These are phyloP conservation scores for Thraustochytrium sp. DNA, from an alignment of 352 stramenopile species.

Conservation along the genomic window DNA sequence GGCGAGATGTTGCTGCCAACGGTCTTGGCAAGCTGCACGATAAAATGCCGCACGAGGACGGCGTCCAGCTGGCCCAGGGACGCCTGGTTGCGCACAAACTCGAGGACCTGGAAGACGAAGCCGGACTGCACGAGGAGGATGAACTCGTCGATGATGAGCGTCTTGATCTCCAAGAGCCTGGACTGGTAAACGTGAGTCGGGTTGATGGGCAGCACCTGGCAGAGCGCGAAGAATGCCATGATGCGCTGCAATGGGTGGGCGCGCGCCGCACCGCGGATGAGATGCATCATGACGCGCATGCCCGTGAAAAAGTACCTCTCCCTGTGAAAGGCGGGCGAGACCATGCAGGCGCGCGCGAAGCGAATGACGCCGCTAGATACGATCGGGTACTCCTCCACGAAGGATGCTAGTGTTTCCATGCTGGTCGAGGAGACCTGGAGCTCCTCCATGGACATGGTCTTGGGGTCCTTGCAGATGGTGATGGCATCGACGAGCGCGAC, in stretches of 20 bases:
- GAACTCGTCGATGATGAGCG: conserved; percentile 1
- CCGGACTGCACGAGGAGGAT: conserved; percentile 12
- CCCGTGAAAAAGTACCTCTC: conserved; percentile 3
- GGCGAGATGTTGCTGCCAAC: conserved; percentile 1
- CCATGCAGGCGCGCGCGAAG: conserved; percentile 2
- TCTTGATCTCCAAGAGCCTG: conserved; percentile 33
- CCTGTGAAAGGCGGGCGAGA: conserved; percentile 1
- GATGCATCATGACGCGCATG: background rate
- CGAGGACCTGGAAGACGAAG: conserved; percentile 40
- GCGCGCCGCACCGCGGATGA: conserved; percentile 8
- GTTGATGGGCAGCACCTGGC: conserved; percentile 9
- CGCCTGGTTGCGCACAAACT: conserved; percentile 29
- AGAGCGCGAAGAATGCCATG: conserved; percentile 29
- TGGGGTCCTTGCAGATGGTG: conserved; percentile 19
- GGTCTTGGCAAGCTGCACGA: background rate
- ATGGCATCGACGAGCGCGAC: background rate
- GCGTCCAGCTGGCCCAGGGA: background rate
- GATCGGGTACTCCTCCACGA: background rate
- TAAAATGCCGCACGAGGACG: conserved; percentile 2
- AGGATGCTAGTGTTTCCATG: background rate
- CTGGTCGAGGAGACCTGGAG: background rate
- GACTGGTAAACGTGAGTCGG: background rate
- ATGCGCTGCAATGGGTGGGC: conserved; percentile 33
- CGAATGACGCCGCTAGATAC: conserved; percentile 15
- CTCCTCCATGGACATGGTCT: background rate